Evolutionary conservation across 2,329 filamentous ascomycete species (phyloP), one percentile per base, ranked within the genome.

Genomic region (Blastomyces silverae): DNA sequence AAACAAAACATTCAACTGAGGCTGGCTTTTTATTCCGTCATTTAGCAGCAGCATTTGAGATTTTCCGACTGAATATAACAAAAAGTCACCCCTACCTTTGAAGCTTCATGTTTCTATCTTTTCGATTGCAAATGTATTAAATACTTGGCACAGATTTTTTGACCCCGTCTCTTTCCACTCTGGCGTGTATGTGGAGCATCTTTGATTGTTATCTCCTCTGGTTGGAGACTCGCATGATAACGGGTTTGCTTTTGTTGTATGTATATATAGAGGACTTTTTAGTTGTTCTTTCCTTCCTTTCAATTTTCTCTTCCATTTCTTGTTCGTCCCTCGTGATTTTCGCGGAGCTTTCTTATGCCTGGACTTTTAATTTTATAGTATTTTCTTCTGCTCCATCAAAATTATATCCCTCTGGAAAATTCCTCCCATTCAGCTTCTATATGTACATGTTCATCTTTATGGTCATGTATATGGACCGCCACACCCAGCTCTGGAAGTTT

Each of bases 111-210:
- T 37, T 52, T 50, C 15, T 52, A 42, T 39, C 46, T 50, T 61
- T 34, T 25, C 17, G 4, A 22, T 61, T 37, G 28, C n/a, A 50
- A 39, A 39, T 55, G 61, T 62, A 62, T 62, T 62, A 62, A 53
- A 44, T 44, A 56, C 31, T 44, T 56, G 22, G 34, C n/a, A 42
- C 34, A 28, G 15, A 68, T 67, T 69, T 72, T 70, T 69, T 69
- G 65, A 61, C 66, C 69, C 69, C 68, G 69, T 69, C 69, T 75
- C 71, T 78, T 77, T 74, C 78, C 76, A 76, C 77, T 78, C 77
- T 72, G 77, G 77, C 77, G 77, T 77, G 70, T 68, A 68, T 71
- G 70, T 72, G 72, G 75, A 71, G 76, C 76, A 78, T 78, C 75
- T 72, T 73, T 76, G 72, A 58, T 52, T 55, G 39, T 25, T 52